Base-by-base conservation (phyloP, 495 filamentous ascomycete genomes). In the Bombardia bombarda region DNA sequence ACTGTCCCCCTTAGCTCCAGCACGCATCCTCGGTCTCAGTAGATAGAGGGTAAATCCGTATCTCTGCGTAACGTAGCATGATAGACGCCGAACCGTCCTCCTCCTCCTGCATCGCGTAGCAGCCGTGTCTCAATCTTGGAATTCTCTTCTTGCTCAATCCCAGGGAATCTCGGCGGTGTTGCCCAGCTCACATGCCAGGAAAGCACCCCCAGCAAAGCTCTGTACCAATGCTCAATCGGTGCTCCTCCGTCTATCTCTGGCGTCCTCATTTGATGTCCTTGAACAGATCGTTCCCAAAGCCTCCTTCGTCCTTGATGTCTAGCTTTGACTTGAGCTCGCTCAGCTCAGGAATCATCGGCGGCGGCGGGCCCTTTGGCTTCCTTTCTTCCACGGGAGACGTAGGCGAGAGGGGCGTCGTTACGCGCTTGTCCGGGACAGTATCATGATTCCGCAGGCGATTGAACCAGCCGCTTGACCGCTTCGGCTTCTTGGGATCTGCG, bases 261-360 rank as follows among this genome's bases (percentile, higher is more conserved):
- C n/a, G n/a, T 8, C n/a, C 26, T 55, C 38, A 66, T 40, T 67
- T 65, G 57, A 82, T 79, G 41, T 74, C 55, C 55, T 78, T 79
- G 57, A 82, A 82, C 46, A 82, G 56, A 28, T 80, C 76, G 38
- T 60, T 67, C 24, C 76, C 75, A 44, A 82, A 58, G 17, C 54
- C 54, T 7, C 43, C 53, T 21, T 65, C 63, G 32, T 65, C 57
- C 38, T 59, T 53, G 33, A 55, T 46, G 12, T 60, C 53, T 32
- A 69, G 52, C 50, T 70, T 69, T 18, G 69, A 59, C 53, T 75
- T 70, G 39, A 78, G 60, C 24, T 65, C 66, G 46, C 60, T 69
- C 45, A 80, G 64, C 43, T 82, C 75, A 35, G 78, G 78, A 31
- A 82, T 68, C 64, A 70, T 78, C 14, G 78, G 78, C 10, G 77